phyloP scores from a whole-genome alignment of 345 rosid species.

The Adansonia digitata region DNA sequence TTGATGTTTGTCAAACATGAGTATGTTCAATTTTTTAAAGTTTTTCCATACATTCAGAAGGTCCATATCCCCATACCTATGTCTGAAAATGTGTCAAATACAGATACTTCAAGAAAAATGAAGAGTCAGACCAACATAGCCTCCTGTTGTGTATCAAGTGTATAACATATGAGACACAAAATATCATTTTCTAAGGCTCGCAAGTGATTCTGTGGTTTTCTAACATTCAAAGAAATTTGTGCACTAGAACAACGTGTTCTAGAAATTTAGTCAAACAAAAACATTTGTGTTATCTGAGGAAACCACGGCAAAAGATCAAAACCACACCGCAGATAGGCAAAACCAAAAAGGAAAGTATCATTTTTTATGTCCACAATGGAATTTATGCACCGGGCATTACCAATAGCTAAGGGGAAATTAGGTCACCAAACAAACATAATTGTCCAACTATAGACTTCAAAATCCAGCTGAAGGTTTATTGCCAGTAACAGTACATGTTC shows the following conservation, averaged over 20 bases:
- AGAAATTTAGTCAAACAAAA: background rate
- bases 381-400: background rate
- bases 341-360: background rate
- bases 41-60: too few relatives aligned
- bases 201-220: background rate
- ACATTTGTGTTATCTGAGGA: background rate
- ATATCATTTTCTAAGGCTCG: background rate
- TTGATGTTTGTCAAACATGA: too few relatives aligned
- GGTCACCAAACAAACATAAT: background rate
- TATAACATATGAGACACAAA: background rate
- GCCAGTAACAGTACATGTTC: background rate
- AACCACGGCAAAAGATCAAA: background rate
- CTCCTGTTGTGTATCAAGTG: background rate
- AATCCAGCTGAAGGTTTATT: background rate
- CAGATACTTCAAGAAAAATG: too few relatives aligned
- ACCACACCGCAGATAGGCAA: background rate
- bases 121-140: too few relatives aligned
- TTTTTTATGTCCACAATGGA: background rate
- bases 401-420: background rate
- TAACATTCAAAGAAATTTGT: background rate
- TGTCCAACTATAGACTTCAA: background rate
- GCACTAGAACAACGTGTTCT: background rate
- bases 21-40: too few relatives aligned
- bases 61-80: too few relatives aligned
- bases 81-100: too few relatives aligned